Evolutionary conservation across 176 grass and related monocot genomes (phyloP).

Genomic region (Musa itinerans): DNA sequence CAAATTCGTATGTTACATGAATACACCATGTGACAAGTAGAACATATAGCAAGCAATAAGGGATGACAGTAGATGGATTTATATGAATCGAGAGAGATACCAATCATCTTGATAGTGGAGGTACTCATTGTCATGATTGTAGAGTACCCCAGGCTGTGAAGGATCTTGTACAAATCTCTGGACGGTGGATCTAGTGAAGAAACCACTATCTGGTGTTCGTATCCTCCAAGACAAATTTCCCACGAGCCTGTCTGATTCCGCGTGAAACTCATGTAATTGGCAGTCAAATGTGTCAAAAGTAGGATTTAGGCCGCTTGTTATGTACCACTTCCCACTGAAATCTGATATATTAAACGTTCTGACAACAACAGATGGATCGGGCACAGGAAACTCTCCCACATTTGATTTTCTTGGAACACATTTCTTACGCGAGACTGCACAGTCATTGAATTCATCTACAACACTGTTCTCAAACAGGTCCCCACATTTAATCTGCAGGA

Average conservation of each 20-base stretch:
- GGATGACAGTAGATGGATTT: not conserved
- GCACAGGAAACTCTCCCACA: slow-evolving; percentile 73
- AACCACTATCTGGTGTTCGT: slow-evolving; percentile 57
- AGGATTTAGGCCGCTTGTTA: slow-evolving; percentile 83
- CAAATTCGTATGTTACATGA: not conserved
- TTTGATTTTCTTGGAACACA: slow-evolving; percentile 83
- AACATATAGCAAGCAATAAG: not conserved
- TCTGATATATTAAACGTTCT: slow-evolving; percentile 78
- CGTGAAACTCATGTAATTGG: slow-evolving; percentile 83
- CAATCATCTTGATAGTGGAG: slow-evolving; percentile 98
- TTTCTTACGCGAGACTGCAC: slow-evolving; percentile 90
- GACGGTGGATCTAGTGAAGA: slow-evolving; percentile 58
- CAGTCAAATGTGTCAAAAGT: slow-evolving; percentile 90
- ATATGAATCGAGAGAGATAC: slow-evolving; percentile 23
- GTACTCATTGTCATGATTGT: slow-evolving; percentile 94
- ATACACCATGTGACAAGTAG: not conserved
- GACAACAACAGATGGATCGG: slow-evolving; percentile 52
- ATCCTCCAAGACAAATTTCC: slow-evolving; percentile 76
- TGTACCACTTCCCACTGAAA: slow-evolving; percentile 94
- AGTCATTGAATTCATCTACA: slow-evolving; percentile 93
- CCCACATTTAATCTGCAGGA: slow-evolving; percentile 77
- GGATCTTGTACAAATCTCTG: slow-evolving; percentile 80
- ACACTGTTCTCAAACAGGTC: slow-evolving; percentile 90
- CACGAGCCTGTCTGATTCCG: slow-evolving; percentile 62
- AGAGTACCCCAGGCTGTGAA: slow-evolving; percentile 56